These are phyloP conservation scores for Phytophthora pini DNA, from an alignment of 352 stramenopile genomes.

Conservation along the genomic window DNA sequence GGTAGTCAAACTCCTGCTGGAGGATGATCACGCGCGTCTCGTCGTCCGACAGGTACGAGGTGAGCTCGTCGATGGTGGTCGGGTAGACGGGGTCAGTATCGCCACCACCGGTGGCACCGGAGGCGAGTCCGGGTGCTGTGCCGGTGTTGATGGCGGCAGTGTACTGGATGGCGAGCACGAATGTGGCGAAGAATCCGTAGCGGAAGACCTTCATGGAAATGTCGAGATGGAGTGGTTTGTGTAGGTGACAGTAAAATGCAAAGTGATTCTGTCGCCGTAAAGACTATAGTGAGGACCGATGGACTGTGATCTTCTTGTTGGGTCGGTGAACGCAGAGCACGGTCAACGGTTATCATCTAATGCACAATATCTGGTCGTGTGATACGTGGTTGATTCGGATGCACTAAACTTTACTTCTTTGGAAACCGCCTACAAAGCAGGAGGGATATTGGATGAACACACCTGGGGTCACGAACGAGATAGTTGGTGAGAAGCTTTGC, in stretches of 20 bases:
- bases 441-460: too few relatives aligned
- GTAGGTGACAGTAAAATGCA: slow-evolving; percentile 6
- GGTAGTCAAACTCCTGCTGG: not conserved
- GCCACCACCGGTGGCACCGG: slow-evolving; percentile 22
- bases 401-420: too few relatives aligned
- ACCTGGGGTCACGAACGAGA: too few relatives aligned
- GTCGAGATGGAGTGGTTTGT: not conserved
- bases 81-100: slow-evolving; percentile 28
- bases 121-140: slow-evolving; percentile 31
- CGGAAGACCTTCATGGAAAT: not conserved
- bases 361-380: too few relatives aligned
- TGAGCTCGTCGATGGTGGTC: slow-evolving; percentile 33
- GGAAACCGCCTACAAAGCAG: too few relatives aligned
- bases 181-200: not conserved
- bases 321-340: too few relatives aligned
- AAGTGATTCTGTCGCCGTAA: not conserved
- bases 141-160: slow-evolving; percentile 13
- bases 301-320: too few relatives aligned
- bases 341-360: too few relatives aligned
- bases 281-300: too few relatives aligned
- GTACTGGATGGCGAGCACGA: not conserved
- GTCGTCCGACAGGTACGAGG: slow-evolving; percentile 20
- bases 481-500: too few relatives aligned
- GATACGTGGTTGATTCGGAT: too few relatives aligned
- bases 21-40: not conserved